Evolutionary conservation across 345 rosid species (phyloP).

Genomic region (Salix purpurea): DNA sequence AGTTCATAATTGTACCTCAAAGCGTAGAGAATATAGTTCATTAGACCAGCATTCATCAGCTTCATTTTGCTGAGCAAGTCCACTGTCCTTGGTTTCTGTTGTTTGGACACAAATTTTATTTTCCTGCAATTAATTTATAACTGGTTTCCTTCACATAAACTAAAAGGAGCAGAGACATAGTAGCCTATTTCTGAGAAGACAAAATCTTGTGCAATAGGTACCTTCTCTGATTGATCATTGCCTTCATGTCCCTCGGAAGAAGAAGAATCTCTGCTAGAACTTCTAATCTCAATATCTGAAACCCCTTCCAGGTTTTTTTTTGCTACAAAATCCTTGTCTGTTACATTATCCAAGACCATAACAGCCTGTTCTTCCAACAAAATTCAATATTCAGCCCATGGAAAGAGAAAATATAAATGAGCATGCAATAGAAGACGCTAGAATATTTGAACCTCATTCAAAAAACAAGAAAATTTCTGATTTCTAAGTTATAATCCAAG

Average conservation of each 20-base stretch:
- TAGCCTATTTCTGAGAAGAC: background rate
- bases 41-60: slow-evolving; percentile 28
- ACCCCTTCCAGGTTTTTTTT: slow-evolving; percentile 15
- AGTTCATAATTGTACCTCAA: slow-evolving; percentile 56
- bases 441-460: slow-evolving; percentile 3
- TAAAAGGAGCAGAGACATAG: slow-evolving; percentile 6
- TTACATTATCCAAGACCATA: slow-evolving; percentile 26
- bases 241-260: slow-evolving; percentile 22
- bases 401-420: slow-evolving; percentile 3
- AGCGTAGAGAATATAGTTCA: slow-evolving; percentile 48
- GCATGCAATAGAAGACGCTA: background rate
- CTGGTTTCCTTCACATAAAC: background rate
- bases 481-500: slow-evolving; percentile 23
- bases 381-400: slow-evolving; percentile 6
- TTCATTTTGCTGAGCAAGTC: slow-evolving; percentile 30
- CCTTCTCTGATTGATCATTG: slow-evolving; percentile 34
- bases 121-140: slow-evolving; percentile 37
- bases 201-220: slow-evolving; percentile 12
- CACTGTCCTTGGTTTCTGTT: slow-evolving; percentile 24
- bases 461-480: background rate
- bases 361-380: slow-evolving; percentile 30
- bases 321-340: slow-evolving; percentile 17
- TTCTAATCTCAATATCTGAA: slow-evolving; percentile 21
- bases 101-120: background rate
- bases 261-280: slow-evolving; percentile 22